phyloP scores from a whole-genome alignment of 805 yeast species.

The Saccharomycopsis sp. region DNA sequence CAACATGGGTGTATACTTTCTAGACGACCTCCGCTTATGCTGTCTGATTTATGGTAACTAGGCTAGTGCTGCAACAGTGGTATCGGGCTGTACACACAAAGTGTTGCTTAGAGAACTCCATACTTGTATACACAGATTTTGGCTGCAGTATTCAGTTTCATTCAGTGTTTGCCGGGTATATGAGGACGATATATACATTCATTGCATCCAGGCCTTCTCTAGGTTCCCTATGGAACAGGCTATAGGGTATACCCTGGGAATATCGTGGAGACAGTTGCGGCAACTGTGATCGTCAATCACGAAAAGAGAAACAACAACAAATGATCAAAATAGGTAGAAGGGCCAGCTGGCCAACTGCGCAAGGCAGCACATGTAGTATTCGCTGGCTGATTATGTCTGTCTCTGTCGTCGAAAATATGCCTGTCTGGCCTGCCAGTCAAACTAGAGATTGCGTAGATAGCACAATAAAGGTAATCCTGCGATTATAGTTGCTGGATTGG shows the following conservation, averaged over 20 bases:
- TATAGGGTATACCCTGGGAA: too few relatives aligned
- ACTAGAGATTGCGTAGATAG: neutral
- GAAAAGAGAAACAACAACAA: neutral
- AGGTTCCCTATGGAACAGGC: too few relatives aligned
- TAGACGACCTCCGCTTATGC: neutral
- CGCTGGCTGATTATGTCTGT: neutral
- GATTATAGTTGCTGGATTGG: too few relatives aligned
- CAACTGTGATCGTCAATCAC: neutral
- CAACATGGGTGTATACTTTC: neutral
- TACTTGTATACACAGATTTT: neutral
- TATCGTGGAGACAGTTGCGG: neutral
- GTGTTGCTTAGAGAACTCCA: neutral
- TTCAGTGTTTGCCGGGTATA: neutral
- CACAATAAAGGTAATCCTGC: too few relatives aligned
- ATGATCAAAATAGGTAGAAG: neutral
- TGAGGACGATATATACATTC: neutral
- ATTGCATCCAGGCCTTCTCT: too few relatives aligned
- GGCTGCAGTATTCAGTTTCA: neutral
- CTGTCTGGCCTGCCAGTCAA: neutral
- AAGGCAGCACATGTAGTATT: too few relatives aligned
- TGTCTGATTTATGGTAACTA: constrained; percentile 2
- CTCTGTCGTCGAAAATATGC: neutral
- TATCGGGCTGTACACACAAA: neutral
- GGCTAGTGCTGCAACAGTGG: neutral
- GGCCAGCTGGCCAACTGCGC: neutral